Evolutionary conservation across 768 basidiomycete species (phyloP).

Genomic region (Naganishia vishniacii): DNA sequence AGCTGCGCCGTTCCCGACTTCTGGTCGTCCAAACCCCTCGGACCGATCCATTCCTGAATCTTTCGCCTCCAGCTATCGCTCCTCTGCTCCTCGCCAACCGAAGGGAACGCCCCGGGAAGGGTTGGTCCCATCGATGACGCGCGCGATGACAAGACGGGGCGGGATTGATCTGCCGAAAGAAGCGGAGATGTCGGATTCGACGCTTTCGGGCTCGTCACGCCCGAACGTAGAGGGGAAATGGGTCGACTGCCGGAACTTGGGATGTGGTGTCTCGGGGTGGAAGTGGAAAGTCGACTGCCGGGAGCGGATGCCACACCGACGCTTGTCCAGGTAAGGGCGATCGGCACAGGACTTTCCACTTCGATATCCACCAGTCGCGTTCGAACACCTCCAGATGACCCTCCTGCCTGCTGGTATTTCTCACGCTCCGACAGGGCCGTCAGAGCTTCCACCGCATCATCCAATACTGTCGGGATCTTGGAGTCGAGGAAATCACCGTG

Average conservation of each 20-base stretch:
- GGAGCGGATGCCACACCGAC: neutral
- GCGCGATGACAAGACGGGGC: neutral
- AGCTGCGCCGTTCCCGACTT: no score
- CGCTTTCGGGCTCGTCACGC: constrained; percentile 1
- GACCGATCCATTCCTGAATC: constrained; percentile 27
- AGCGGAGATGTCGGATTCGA: constrained; percentile 11
- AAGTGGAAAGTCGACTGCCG: neutral
- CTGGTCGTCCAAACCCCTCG: constrained; percentile 8
- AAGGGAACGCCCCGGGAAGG: constrained; percentile 23
- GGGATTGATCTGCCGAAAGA: neutral
- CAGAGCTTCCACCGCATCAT: constrained; percentile 72
- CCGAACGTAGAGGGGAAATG: neutral
- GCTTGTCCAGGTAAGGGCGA: neutral
- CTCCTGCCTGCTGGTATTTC: neutral
- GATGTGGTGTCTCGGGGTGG: neutral
- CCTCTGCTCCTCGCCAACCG: neutral
- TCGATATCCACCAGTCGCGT: constrained; percentile 13
- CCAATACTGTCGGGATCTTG: constrained; percentile 66
- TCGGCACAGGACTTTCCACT: constrained; percentile 7
- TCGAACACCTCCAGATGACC: neutral
- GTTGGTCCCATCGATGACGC: neutral
- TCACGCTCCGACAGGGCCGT: constrained; percentile 23
- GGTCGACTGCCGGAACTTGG: neutral
- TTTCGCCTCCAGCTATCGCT: constrained; percentile 24
- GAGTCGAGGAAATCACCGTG: constrained; percentile 16